phyloP scores from a whole-genome alignment of 495 filamentous ascomycete species.

The Hyaloscypha hepaticicola region DNA sequence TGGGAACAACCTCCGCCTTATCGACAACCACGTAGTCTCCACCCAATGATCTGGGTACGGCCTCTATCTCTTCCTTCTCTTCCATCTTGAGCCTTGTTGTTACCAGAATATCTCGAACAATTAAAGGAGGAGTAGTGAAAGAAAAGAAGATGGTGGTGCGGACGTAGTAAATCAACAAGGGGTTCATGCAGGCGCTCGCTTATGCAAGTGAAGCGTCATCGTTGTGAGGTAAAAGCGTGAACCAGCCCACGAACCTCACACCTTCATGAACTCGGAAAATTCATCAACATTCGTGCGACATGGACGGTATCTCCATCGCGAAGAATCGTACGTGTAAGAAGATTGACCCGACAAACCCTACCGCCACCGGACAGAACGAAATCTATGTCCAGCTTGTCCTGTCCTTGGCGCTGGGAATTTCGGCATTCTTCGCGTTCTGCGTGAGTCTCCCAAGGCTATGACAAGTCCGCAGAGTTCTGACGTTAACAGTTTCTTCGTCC shows the following conservation, averaged over 20 bases:
- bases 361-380: conserved; percentile 24
- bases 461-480: conserved; percentile 29
- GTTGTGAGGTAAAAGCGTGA: neutral
- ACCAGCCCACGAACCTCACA: neutral
- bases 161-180: neutral
- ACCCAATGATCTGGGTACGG: neutral
- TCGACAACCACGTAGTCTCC: neutral
- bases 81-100: neutral
- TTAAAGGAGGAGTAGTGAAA: neutral
- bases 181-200: neutral
- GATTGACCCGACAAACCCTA: conserved; percentile 25
- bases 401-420: conserved; percentile 48
- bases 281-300: conserved; percentile 10
- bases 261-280: neutral
- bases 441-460: conserved; percentile 35
- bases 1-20: neutral
- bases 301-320: conserved; percentile 11
- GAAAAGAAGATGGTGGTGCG: neutral
- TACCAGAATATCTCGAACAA: neutral
- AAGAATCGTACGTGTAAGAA: conserved; percentile 18
- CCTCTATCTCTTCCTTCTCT: neutral
- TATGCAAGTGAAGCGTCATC: neutral
- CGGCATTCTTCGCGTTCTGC: conserved; percentile 53
- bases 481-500: conserved; percentile 65
- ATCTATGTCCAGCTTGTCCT: conserved; percentile 53